Base-by-base conservation (phyloP, 192 early-diverging fungal species). In the Cetraspora pellucida region DNA sequence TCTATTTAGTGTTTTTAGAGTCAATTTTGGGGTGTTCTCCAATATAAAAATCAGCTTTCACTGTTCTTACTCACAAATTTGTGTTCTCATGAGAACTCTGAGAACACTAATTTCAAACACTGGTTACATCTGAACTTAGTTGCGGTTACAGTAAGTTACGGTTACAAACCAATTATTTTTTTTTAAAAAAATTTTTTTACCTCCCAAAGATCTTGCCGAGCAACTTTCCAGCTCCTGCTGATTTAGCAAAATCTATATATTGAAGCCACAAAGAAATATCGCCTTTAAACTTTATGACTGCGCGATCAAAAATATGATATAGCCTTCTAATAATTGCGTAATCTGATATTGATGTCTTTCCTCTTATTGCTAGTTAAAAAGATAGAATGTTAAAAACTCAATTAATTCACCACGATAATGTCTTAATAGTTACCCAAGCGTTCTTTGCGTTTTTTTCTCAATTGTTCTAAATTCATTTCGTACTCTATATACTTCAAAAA, bases 401-500 rank as follows among this genome's bases (percentile, higher is more conserved):
- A 61, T 28, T 37, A 58, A 58, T 13, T 5, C 6, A 17, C 44
- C 10, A 23, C 23, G 30, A 54, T 52, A 25, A 31, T 9, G 25
- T 77, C 77, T 44, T 69, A 74, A 17, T 64, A 23, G n/a, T 82
- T 84, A 44, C 85, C 80, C 72, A 93, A 74, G 4, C 95, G 87
- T 27, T 82, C 75, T 74, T 93, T 92, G 43, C 97, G 87, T 78
- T 93, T 92, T 78, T 84, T 87, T 28, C 96, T 88, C 59, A 98
- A 82, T 31, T 87, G 79, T 59, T 98, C 95, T 66, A 98, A 85
- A 82, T 95, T 96, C 83, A 91, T 93, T 79, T 99, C 97, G 85
- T 95, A 99, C 72, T 95, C 93, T 77, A 98, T 95, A 84, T 96
- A 95, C 25, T 93, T 90, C 37, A 99, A 85, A 81, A 89, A 99